A percentile compares a stretch with the other conserved stretches of the same genome.
These are phyloP conservation scores for Strigomonas culicis DNA, from an alignment of 208 protist genomes.

Conservation along the genomic window DNA sequence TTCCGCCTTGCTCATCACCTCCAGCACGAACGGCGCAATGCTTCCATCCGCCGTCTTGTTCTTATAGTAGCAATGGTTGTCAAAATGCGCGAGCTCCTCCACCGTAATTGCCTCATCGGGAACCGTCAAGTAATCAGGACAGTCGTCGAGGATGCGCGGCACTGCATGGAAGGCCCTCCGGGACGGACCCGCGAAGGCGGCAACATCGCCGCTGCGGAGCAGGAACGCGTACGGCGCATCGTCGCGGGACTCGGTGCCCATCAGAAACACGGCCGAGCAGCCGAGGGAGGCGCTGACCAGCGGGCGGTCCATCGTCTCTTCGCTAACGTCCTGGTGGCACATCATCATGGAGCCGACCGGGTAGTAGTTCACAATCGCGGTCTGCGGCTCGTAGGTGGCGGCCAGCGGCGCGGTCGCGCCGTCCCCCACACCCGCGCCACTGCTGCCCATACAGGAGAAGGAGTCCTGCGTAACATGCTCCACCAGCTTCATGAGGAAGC, in stretches of 20 bases:
- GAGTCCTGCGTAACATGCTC: slow-evolving; percentile 33
- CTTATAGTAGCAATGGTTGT: slow-evolving; percentile 32
- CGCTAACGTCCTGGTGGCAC: slow-evolving; percentile 88
- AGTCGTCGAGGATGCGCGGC: slow-evolving; percentile 85
- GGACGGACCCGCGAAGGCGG: slow-evolving; percentile 62
- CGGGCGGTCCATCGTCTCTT: slow-evolving; percentile 67
- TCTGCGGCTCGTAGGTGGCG: slow-evolving; percentile 75
- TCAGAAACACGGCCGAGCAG: slow-evolving; percentile 80
- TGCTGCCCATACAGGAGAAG: slow-evolving; percentile 12
- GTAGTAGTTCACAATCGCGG: slow-evolving; percentile 90
- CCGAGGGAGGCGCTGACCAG: slow-evolving; percentile 78
- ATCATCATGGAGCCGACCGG: slow-evolving; percentile 86
- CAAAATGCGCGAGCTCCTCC: slow-evolving; percentile 25
- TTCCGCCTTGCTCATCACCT: slow-evolving; percentile 23
- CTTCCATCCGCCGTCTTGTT: slow-evolving; percentile 21
- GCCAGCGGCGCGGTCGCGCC: neutral
- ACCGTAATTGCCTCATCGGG: slow-evolving; percentile 28
- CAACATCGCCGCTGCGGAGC: slow-evolving; percentile 76
- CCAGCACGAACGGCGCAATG: slow-evolving; percentile 30
- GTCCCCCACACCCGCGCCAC: neutral
- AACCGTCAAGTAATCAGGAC: slow-evolving; percentile 56
- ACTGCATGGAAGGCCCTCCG: slow-evolving; percentile 68
- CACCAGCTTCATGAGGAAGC: slow-evolving; percentile 33
- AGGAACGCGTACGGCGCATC: slow-evolving; percentile 73
- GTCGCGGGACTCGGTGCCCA: slow-evolving; percentile 70